Percentiles rank a stretch among this genome's conserved stretches.
phyloP scores from a whole-genome alignment of 306 rosid species.

The Parietaria judaica region DNA sequence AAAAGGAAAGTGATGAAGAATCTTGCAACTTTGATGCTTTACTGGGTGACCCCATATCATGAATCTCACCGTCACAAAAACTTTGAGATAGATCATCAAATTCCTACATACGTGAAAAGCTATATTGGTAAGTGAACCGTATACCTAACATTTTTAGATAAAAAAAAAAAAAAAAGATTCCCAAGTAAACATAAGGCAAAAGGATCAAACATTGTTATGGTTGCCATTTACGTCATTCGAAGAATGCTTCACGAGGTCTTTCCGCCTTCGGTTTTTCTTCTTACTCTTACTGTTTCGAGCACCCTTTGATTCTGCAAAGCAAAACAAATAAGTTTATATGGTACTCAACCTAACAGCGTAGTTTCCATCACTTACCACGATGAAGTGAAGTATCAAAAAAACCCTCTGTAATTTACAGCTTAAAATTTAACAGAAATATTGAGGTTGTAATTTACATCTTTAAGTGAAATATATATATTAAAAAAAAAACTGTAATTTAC shows the following conservation, averaged over 20 bases:
- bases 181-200: not conserved
- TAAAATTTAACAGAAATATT: not conserved
- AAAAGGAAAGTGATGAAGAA: conserved; percentile 30
- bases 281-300: conserved; percentile 51
- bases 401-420: not conserved
- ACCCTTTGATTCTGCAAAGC: conserved; percentile 52
- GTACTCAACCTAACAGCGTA: not conserved
- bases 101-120: conserved; percentile 30
- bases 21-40: conserved; percentile 37
- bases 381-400: not conserved
- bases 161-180: not conserved
- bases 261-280: conserved; percentile 78
- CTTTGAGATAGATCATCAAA: conserved; percentile 35
- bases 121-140: not conserved
- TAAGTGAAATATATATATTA: too few species aligned
- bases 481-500: too few species aligned
- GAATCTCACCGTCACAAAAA: conserved; percentile 36
- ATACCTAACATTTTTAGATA: too few species aligned
- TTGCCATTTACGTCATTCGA: conserved; percentile 34
- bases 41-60: conserved; percentile 38
- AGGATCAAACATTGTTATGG: conserved; percentile 38
- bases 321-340: conserved; percentile 5
- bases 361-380: not conserved
- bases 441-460: too few species aligned
- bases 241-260: conserved; percentile 53